Base-by-base conservation (phyloP, 345 rosid species). In the Passiflora organensis region DNA sequence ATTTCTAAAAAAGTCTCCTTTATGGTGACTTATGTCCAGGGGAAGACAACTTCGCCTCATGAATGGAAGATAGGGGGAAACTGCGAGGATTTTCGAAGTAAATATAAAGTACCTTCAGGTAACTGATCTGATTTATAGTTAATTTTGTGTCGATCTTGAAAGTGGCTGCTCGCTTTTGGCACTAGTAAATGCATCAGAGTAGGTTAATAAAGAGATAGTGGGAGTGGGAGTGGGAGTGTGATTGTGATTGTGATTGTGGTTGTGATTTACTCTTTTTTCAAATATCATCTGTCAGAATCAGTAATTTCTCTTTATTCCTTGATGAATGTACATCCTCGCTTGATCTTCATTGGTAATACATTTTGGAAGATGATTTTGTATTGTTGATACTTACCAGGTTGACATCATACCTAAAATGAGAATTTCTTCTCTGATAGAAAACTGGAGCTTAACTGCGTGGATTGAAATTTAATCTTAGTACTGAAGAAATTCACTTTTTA, bases 81-180 rank as follows among this genome's bases (percentile, higher is more conserved):
- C 53, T 36, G 69, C 55, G 79, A 69, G 62, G 63, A 65, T 56
- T 87, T 76, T 66, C 66, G 51, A 34, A 43, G 53, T 42, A 71
- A 73, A 49, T 49, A 76, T 72, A 70, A 70, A 32, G 24, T 88
- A 23, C 81, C 85, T 67, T 72, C 80, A 69, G 93, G 95, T 91
- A 75, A 69, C 32, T 43, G 45, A 58, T 53, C 36, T 46, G 42
- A 48, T 52, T 48, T 46, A 32, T 44, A 9, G 21, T 51, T 53
- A 43, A 15, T 43, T 51, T 11, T 69, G 32, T 13, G 13, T 36
- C n/a, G 25, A 22, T 18, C 37, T 17, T 22, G 34, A 15, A 8
- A 36, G 16, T 39, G 19, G 2, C 20, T 39, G 44, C 13, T 34
- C 19, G n/a, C n/a, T 14, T 17, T 17, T 55, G 10, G 17, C 13